phyloP scores from a whole-genome alignment of 495 filamentous ascomycete species.

The Evernia prunastri region DNA sequence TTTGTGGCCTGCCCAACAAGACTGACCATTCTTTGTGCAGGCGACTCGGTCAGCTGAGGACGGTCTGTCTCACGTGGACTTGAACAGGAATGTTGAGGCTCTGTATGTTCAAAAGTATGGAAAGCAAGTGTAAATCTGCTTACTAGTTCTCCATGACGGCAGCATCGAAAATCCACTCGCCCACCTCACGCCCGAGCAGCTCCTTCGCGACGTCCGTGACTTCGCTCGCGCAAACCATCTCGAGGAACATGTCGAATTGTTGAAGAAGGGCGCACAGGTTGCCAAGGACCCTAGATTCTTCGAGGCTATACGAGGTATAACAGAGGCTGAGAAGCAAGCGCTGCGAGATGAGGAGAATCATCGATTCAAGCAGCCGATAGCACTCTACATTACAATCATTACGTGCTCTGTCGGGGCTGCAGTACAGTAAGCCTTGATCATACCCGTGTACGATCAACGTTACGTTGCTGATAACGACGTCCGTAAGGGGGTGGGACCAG shows the following conservation, averaged over 20 bases:
- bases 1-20: neutral
- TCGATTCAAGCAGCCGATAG: slow-evolving; percentile 55
- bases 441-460: neutral
- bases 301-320: slow-evolving; percentile 44
- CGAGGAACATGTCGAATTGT: slow-evolving; percentile 49
- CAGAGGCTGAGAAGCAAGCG: slow-evolving; percentile 45
- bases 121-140: neutral
- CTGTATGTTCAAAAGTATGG: slow-evolving; percentile 17
- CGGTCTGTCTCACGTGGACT: slow-evolving; percentile 19
- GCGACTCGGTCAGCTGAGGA: slow-evolving; percentile 20
- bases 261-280: slow-evolving; percentile 60
- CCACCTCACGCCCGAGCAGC: slow-evolving; percentile 47
- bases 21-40: slow-evolving; percentile 16
- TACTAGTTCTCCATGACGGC: neutral
- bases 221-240: slow-evolving; percentile 53
- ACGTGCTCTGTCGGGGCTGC: slow-evolving; percentile 47
- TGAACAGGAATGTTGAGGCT: slow-evolving; percentile 26
- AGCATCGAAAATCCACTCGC: slow-evolving; percentile 55
- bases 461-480: slow-evolving; percentile 6
- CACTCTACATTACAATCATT: slow-evolving; percentile 56
- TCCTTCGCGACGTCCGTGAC: slow-evolving; percentile 50
- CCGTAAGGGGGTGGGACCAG: slow-evolving; percentile 55
- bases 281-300: slow-evolving; percentile 47
- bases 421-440: slow-evolving; percentile 40
- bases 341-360: slow-evolving; percentile 53